Conservation (phyloP, 2,329 filamentous ascomycete species). For the Cytospora schulzeri region DNA sequence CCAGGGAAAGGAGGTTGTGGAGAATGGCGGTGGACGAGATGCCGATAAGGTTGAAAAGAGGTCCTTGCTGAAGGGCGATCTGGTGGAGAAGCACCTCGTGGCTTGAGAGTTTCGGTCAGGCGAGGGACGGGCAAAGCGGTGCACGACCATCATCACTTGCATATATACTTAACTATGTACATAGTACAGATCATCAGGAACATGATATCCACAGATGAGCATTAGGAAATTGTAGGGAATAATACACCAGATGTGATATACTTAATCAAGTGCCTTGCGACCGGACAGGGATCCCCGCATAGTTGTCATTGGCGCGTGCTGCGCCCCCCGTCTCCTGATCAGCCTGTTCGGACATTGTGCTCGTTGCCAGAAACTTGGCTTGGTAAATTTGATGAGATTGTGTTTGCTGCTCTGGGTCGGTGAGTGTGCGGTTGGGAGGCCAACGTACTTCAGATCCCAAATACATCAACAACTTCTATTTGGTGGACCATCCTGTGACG, state of each 20-base stretch:
- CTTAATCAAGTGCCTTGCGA: background rate
- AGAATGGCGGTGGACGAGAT: background rate
- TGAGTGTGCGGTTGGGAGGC: too few species aligned
- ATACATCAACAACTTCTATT: too few species aligned
- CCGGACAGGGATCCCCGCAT: background rate
- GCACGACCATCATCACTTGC: background rate
- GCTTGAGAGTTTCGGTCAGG: background rate
- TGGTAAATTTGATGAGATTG: too few species aligned
- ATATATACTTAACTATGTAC: background rate
- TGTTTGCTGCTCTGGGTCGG: too few species aligned
- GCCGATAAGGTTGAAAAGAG: background rate
- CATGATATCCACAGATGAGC: background rate
- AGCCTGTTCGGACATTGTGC: too few species aligned
- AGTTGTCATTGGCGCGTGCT: too few species aligned
- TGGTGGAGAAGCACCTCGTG: constrained; percentile 9
- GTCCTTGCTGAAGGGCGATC: constrained; percentile 7
- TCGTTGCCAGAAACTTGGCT: too few species aligned
- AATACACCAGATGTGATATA: background rate
- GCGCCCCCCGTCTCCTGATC: too few species aligned
- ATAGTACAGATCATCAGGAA: background rate
- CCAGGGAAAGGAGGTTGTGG: constrained; percentile 12
- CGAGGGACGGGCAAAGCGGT: background rate
- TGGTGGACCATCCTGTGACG: too few species aligned
- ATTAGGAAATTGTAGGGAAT: background rate
- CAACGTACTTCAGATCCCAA: too few species aligned